Conservation (phyloP, 106 monocot genomes). For the Xerophyta viscosa region DNA sequence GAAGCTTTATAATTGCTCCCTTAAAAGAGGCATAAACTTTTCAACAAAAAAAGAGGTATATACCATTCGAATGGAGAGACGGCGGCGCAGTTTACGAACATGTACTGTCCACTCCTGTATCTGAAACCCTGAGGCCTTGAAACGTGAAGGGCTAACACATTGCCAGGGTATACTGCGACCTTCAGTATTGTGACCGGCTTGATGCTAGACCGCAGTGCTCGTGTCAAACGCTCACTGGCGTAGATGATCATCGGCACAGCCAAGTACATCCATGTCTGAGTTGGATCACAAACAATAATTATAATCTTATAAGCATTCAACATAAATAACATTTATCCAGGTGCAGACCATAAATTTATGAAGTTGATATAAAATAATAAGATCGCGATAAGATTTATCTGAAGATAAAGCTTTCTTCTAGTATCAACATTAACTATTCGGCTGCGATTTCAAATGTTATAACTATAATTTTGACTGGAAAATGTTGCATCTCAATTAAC, state of each 20-base stretch:
- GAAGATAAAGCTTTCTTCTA: too few relatives aligned
- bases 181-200: neutral
- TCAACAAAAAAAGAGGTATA: neutral
- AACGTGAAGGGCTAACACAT: slow-evolving; percentile 1
- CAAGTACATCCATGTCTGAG: slow-evolving; percentile 6
- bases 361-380: too few relatives aligned
- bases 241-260: neutral
- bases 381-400: too few relatives aligned
- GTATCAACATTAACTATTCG: too few relatives aligned
- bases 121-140: slow-evolving; percentile 1
- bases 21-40: neutral
- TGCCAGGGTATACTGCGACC: slow-evolving; percentile 1
- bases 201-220: neutral
- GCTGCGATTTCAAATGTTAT: too few relatives aligned
- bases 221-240: neutral
- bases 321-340: too few relatives aligned
- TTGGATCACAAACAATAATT: too few relatives aligned
- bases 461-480: too few relatives aligned
- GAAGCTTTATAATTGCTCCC: too few relatives aligned
- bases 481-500: too few relatives aligned
- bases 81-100: neutral
- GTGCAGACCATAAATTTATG: too few relatives aligned
- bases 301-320: too few relatives aligned
- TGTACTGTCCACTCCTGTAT: slow-evolving; percentile 3
- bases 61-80: slow-evolving; percentile 7